Evolutionary conservation across 1,284 basidiomycete species (phyloP).

Genomic region (Athelia psychrophila): DNA sequence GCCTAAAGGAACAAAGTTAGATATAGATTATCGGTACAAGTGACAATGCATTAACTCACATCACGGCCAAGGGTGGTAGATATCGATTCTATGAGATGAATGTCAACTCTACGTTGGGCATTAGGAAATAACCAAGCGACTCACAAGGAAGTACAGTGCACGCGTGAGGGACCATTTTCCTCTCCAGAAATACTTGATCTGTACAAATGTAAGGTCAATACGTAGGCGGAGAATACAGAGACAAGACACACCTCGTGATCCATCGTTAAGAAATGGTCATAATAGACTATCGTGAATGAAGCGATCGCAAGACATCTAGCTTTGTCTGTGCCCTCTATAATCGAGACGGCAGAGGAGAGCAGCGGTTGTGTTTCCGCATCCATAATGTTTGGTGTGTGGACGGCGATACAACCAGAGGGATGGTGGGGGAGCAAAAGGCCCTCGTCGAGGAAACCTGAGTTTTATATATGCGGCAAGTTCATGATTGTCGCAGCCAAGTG

Average conservation of each 20-base stretch:
- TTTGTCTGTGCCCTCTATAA: not conserved
- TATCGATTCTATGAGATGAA: conserved; percentile 21
- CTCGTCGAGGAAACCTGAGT: too few species aligned
- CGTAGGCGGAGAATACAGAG: not conserved
- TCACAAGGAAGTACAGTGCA: conserved; percentile 21
- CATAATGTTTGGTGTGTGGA: too few species aligned
- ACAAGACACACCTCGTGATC: not conserved
- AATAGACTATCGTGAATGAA: not conserved
- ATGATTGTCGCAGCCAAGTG: too few species aligned
- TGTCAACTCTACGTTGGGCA: not conserved
- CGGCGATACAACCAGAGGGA: too few species aligned
- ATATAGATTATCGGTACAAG: not conserved
- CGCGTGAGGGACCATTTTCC: conserved; percentile 21
- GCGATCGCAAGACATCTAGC: not conserved
- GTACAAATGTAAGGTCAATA: not conserved
- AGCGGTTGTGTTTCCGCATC: too few species aligned
- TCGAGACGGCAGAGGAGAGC: too few species aligned
- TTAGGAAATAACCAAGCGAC: not conserved
- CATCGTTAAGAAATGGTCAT: not conserved
- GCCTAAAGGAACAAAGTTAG: not conserved
- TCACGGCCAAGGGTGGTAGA: conserved; percentile 12
- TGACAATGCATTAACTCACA: conserved; percentile 11
- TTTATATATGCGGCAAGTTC: too few species aligned
- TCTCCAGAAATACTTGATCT: conserved; percentile 25
- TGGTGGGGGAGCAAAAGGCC: too few species aligned